phyloP scores from a whole-genome alignment of 257 asterid species.

The Fraxinus quadrangulata region DNA sequence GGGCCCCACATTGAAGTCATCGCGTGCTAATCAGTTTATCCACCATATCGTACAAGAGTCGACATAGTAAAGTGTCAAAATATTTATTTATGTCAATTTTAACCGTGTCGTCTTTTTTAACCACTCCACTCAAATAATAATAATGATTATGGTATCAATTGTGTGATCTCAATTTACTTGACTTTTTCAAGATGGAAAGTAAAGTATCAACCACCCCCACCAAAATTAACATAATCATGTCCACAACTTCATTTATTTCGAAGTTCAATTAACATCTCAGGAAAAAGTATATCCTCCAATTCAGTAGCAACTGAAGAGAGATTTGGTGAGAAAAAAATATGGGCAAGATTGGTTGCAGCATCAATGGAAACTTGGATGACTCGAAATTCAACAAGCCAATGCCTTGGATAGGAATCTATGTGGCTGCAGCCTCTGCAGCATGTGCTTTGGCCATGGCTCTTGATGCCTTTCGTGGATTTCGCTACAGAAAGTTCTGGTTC shows the following conservation, averaged over 20 bases:
- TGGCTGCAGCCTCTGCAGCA: slow-evolving; percentile 65
- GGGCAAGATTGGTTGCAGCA: slow-evolving; percentile 55
- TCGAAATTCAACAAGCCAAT: slow-evolving; percentile 59
- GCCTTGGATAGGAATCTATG: slow-evolving; percentile 73
- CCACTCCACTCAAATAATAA: background rate
- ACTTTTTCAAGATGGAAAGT: background rate
- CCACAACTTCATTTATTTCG: background rate
- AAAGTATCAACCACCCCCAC: background rate
- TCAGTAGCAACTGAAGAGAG: background rate
- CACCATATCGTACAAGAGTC: background rate
- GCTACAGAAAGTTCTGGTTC: slow-evolving; percentile 55
- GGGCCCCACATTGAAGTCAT: background rate
- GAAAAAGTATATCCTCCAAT: background rate
- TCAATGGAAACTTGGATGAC: slow-evolving; percentile 46
- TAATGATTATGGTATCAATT: background rate
- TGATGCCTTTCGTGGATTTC: slow-evolving; percentile 53
- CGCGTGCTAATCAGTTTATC: too few relatives aligned
- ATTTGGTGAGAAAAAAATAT: slow-evolving; percentile 26
- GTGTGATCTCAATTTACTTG: background rate
- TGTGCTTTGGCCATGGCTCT: slow-evolving; percentile 56
- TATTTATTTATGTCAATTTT: background rate
- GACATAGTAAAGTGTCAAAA: background rate
- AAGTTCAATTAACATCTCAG: background rate
- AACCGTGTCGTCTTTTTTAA: background rate
- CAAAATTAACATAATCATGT: background rate